Base-by-base conservation (phyloP, 2,329 filamentous ascomycete genomes). In the Talaromyces sp. region DNA sequence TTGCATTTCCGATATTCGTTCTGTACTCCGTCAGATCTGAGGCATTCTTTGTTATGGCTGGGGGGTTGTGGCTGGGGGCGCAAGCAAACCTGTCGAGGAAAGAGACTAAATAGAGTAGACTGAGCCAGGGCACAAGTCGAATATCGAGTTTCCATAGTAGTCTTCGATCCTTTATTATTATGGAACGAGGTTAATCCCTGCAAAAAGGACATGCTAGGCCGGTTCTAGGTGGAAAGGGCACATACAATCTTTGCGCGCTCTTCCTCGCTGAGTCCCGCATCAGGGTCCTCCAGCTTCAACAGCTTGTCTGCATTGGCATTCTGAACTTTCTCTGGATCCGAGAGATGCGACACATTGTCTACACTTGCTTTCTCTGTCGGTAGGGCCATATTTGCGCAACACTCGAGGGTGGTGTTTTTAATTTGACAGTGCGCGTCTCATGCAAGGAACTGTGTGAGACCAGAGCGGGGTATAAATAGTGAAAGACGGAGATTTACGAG, bases 1-100 rank as follows among this genome's bases (percentile, higher is more conserved):
- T 83, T 2, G 83, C 90, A 73, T 80, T 94, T 40, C 89, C 89
- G 54, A 92, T 89, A 64, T 94, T 93, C 22, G 90, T 91, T 16
- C 68, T 68, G 35, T 22, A 4, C 14, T 35, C 8, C 13, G 17
- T 35, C 1, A 30, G 37, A 27, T 27, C 11, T 5, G 3, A 37
- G 17, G 13, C 11, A 32, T 39, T 39, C 4, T 19, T 39, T 19
- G 16, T 17, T 9, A 16, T 2, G 3, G 11, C 14, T 19, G 16
- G 16, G 10, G 10, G 17, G n/a, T n/a, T 9, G 36, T 2, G 3
- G 11, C 14, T 19, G 16, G 16, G 10, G 10, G 17, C 9, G 36
- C 17, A 20, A 8, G 45, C 58, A 36, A 52, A 67, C 67, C 73
- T 65, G 55, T 75, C 73, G n/a, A 75, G 56, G 40, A 75, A 75